Conservation (phyloP, 1,284 basidiomycete species). For the Ustilago curta region DNA sequence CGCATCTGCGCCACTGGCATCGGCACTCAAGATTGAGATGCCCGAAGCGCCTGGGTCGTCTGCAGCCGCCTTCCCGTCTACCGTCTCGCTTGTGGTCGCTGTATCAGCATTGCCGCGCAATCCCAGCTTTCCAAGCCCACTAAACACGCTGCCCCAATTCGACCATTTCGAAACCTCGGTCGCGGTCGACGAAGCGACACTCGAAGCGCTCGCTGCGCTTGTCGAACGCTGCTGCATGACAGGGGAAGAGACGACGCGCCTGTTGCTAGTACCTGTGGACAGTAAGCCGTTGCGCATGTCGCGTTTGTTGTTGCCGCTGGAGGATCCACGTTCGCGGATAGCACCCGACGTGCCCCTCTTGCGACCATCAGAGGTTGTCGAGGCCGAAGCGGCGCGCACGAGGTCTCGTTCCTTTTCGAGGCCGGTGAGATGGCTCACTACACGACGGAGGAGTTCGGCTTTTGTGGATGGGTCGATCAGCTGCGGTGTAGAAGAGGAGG, state of each 20-base stretch:
- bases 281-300: conserved; percentile 38
- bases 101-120: conserved; percentile 22
- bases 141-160: conserved; percentile 46
- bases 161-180: conserved; percentile 38
- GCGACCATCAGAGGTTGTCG: conserved; percentile 30
- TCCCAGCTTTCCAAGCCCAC: conserved; percentile 35
- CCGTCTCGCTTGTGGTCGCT: conserved; percentile 10
- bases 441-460: conserved; percentile 32
- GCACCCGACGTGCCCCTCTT: conserved; percentile 36
- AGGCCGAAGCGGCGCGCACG: conserved; percentile 39
- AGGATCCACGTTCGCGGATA: conserved; percentile 28
- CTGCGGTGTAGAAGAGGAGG: neutral
- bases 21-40: conserved; percentile 8
- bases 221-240: conserved; percentile 31
- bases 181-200: conserved; percentile 24
- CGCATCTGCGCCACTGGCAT: conserved; percentile 3
- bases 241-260: conserved; percentile 36
- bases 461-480: conserved; percentile 24
- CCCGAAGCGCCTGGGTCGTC: conserved; percentile 6
- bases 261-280: conserved; percentile 21
- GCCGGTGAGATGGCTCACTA: conserved; percentile 49
- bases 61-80: neutral
- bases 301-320: conserved; percentile 23
- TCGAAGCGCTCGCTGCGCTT: conserved; percentile 39
- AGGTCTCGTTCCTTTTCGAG: conserved; percentile 47